Percentiles rank a stretch among this genome's conserved stretches.
These are phyloP conservation scores for Ogataea ganodermae DNA, from an alignment of 805 yeast genomes.

Conservation along the genomic window DNA sequence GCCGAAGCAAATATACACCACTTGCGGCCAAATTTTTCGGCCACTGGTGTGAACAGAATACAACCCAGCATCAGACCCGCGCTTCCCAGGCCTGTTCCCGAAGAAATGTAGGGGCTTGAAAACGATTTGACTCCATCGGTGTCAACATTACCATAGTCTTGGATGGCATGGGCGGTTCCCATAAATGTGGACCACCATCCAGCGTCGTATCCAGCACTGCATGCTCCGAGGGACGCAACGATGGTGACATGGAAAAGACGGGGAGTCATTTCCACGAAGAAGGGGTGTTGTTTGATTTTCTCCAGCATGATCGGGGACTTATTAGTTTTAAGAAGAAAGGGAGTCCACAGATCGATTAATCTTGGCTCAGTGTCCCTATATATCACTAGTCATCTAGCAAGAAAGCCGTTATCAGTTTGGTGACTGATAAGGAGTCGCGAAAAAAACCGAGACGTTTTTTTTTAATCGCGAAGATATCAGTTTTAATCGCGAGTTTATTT, in stretches of 20 bases:
- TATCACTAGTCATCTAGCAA: too few relatives aligned
- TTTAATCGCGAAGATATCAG: too few relatives aligned
- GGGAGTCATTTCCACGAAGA: constrained; percentile 6
- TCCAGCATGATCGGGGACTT: background rate
- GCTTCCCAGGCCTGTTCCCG: constrained; percentile 12
- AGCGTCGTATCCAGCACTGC: constrained; percentile 13
- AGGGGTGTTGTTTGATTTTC: constrained; percentile 4
- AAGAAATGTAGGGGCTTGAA: constrained; percentile 39
- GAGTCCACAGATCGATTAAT: too few relatives aligned
- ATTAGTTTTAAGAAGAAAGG: too few relatives aligned
- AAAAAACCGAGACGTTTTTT: too few relatives aligned
- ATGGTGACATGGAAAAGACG: constrained; percentile 6
- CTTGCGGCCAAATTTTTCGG: constrained; percentile 43
- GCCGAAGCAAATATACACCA: constrained; percentile 40
- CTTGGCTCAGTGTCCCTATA: too few relatives aligned
- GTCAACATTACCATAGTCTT: constrained; percentile 7
- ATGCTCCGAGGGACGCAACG: constrained; percentile 11
- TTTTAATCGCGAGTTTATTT: too few relatives aligned
- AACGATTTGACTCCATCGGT: constrained; percentile 15
- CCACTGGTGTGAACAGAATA: constrained; percentile 22
- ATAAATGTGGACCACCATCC: constrained; percentile 18
- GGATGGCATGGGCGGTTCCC: constrained; percentile 6
- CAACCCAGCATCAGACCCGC: constrained; percentile 14
- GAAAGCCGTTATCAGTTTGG: too few relatives aligned
- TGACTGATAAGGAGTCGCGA: too few relatives aligned